Conservation (phyloP, 192 early-diverging fungal genomes). For the Chytriomyces sp. region DNA sequence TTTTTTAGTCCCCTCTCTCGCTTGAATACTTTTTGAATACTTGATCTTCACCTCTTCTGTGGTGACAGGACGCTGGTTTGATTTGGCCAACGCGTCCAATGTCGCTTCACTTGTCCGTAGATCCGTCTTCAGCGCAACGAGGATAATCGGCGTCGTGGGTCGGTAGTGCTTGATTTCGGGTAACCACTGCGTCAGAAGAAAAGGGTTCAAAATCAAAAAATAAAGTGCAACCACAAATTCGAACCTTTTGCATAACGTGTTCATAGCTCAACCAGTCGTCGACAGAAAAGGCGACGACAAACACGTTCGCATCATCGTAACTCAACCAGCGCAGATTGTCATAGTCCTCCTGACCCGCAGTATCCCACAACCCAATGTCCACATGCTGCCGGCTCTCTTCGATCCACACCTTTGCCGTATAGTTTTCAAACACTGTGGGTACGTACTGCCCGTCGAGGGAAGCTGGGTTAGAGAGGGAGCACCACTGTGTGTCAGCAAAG, state of each 20-base stretch:
- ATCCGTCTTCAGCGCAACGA: slow-evolving; percentile 42
- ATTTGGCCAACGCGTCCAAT: neutral
- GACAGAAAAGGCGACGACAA: slow-evolving; percentile 86
- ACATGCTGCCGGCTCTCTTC: slow-evolving; percentile 81
- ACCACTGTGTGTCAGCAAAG: neutral
- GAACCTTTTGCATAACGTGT: slow-evolving; percentile 63
- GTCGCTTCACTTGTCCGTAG: slow-evolving; percentile 6
- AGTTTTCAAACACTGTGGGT: slow-evolving; percentile 78
- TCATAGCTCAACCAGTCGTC: slow-evolving; percentile 85
- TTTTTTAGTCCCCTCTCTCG: neutral
- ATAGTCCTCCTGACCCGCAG: slow-evolving; percentile 92
- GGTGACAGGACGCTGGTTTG: neutral
- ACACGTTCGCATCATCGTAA: slow-evolving; percentile 84
- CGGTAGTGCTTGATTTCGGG: slow-evolving; percentile 35
- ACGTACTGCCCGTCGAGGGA: slow-evolving; percentile 37
- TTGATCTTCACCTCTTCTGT: neutral
- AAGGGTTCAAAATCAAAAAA: neutral
- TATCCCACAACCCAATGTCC: slow-evolving; percentile 90
- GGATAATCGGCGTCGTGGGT: slow-evolving; percentile 32
- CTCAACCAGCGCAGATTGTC: slow-evolving; percentile 85
- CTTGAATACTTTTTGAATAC: neutral
- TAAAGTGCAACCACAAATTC: no score
- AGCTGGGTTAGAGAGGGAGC: no score
- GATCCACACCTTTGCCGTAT: slow-evolving; percentile 77
- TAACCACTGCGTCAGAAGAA: slow-evolving; percentile 38